Conservation (phyloP, 495 filamentous ascomycete species). For the Chaetomium fimeti region DNA sequence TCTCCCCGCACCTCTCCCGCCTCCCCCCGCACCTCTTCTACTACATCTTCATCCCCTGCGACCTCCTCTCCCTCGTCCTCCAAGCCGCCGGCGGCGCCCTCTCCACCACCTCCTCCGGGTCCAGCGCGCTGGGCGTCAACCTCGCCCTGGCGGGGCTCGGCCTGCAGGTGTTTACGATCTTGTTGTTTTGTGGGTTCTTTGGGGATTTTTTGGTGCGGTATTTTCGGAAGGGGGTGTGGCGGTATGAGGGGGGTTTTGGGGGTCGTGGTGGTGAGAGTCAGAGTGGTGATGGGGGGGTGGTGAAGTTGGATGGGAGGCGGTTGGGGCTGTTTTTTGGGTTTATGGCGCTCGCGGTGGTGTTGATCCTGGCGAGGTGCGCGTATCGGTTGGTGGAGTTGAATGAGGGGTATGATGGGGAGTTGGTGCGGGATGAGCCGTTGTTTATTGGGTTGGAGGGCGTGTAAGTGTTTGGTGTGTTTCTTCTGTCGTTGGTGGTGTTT, state of each 20-base stretch:
- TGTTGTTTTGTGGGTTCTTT: constrained; percentile 43
- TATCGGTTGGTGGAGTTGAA: constrained; percentile 53
- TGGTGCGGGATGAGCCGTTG: constrained; percentile 44
- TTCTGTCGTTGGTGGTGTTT: background rate
- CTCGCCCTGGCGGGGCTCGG: constrained; percentile 52
- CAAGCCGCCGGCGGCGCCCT: constrained; percentile 53
- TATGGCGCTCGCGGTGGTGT: constrained; percentile 40
- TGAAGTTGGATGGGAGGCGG: background rate
- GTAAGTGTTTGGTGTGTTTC: constrained; percentile 27
- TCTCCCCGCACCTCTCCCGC: constrained; percentile 46
- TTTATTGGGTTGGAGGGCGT: constrained; percentile 53
- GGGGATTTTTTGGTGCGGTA: constrained; percentile 45
- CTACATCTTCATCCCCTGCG: constrained; percentile 55
- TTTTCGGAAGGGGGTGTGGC: background rate
- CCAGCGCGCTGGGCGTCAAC: constrained; percentile 39
- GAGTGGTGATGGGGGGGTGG: no score
- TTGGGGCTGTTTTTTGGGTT: constrained; percentile 46
- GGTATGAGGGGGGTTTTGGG: no score
- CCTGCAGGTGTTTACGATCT: constrained; percentile 47
- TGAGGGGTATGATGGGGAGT: constrained; percentile 45
- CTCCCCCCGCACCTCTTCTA: constrained; percentile 51
- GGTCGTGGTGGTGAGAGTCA: no score
- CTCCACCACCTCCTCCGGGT: constrained; percentile 34
- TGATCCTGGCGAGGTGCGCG: constrained; percentile 46
- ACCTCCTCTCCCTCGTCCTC: constrained; percentile 50